These are phyloP conservation scores for Termitomyces sp. DNA, from an alignment of 768 basidiomycete species.

Conservation along the genomic window DNA sequence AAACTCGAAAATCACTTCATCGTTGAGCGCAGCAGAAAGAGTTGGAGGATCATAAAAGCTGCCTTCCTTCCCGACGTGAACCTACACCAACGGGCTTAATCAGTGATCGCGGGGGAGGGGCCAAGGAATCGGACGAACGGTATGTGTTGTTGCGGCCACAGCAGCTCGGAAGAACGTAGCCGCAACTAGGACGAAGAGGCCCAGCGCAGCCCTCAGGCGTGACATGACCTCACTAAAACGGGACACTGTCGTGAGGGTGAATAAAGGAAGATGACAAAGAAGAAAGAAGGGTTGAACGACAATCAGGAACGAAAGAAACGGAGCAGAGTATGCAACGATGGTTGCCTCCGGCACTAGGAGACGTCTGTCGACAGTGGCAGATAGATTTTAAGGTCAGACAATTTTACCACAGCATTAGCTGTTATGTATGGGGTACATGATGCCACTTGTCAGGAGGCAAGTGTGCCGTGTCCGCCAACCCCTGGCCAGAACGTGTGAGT, in stretches of 20 bases:
- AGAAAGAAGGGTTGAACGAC: not conserved
- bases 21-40: conserved; percentile 29
- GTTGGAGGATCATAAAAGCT: conserved; percentile 38
- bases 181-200: not conserved
- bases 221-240: conserved; percentile 5
- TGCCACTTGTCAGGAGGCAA: not conserved
- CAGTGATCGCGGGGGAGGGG: not conserved
- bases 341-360: not conserved
- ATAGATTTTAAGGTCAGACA: not conserved
- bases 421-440: not conserved
- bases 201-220: not conserved
- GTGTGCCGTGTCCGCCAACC: not conserved
- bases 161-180: conserved; percentile 3
- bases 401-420: not conserved
- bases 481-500: not conserved
- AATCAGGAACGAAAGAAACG: not conserved
- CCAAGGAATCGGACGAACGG: conserved; percentile 7
- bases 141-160: conserved; percentile 13
- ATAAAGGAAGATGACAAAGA: not conserved
- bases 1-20: conserved; percentile 39
- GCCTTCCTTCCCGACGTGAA: conserved; percentile 37
- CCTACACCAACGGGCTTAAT: conserved; percentile 21
- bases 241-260: not conserved
- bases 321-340: not conserved
- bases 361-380: not conserved